Conservation (phyloP, 2,329 filamentous ascomycete genomes). For the Alternaria sp. region DNA sequence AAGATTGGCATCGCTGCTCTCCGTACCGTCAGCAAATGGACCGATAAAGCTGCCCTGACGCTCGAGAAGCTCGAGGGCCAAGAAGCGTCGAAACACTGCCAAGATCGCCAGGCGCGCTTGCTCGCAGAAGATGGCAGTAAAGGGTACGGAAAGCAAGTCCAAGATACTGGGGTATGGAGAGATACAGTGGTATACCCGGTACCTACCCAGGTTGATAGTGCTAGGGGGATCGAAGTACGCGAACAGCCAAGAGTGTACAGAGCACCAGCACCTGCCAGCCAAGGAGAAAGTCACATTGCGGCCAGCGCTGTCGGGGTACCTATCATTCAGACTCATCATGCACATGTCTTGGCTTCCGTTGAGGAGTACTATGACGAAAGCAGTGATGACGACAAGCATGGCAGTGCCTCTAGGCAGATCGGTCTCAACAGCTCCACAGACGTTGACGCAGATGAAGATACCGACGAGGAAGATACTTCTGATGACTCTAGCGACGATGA, state of each 20-base stretch:
- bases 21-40: conserved; percentile 3
- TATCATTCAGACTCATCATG: neutral
- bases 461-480: neutral
- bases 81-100: neutral
- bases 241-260: neutral
- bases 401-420: neutral
- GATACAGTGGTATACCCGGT: neutral
- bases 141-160: neutral
- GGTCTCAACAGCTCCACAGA: neutral
- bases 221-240: neutral
- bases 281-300: neutral
- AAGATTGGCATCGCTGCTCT: neutral
- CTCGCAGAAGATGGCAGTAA: too few relatives aligned
- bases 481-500: neutral
- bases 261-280: too few relatives aligned
- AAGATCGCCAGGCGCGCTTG: neutral
- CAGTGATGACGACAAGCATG: neutral
- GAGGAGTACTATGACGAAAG: neutral
- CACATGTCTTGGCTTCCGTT: neutral
- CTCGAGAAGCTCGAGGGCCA: conserved; percentile 5
- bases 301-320: neutral
- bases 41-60: conserved; percentile 6
- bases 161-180: neutral
- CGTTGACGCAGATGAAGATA: neutral
- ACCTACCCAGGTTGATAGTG: neutral